Base-by-base conservation (phyloP, 1,284 basidiomycete species). In the Anthracocystis walkeri region DNA sequence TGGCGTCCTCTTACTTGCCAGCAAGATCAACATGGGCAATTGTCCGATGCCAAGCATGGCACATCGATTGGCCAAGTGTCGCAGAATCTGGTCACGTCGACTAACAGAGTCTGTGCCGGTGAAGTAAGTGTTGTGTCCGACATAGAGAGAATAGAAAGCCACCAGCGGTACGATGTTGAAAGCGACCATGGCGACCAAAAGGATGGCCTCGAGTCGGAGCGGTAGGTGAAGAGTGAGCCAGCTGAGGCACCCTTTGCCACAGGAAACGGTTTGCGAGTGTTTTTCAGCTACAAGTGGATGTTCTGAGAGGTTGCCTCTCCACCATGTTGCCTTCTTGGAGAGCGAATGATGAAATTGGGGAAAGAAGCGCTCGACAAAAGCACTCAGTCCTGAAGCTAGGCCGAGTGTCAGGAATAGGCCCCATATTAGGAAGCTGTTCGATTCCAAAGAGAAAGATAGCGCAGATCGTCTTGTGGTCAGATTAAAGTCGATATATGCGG, bases 1-100 rank as follows among this genome's bases (percentile, higher is more conserved):
- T 33, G 82, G 75, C 27, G 78, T 82, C 68, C 84, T 80, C 12
- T 85, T 74, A 10, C 79, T 80, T 0, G 82, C 78, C n/a, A 84
- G 71, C 16, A 85, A 54, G 42, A 85, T 69, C 25, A 84, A 60
- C 56, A 85, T 75, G 11, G 84, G 83, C 1, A 82, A 57, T 29
- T 77, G 65, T 0, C 74, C 80, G n/a, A 83, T 75, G 0, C 77
- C 53, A 3, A 85, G 57, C 33, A 80, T 65, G 7, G 77, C 84
- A 2, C 79, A 69, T 21, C 85, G 75, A 57, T 82, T 80, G 42
- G 78, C 70, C 33, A 83, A 20, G 52, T 74, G 66, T 7, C 75
- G 57, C 0, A 50, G 33, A 20, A 65, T 48, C 53, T 72, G 69
- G 6, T 35, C 40, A 12, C 58, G 61, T 21, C 56, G 45, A 40